Evolutionary conservation across 495 filamentous ascomycete species (phyloP).

Genomic region (Penicillium psychrofluorescens): DNA sequence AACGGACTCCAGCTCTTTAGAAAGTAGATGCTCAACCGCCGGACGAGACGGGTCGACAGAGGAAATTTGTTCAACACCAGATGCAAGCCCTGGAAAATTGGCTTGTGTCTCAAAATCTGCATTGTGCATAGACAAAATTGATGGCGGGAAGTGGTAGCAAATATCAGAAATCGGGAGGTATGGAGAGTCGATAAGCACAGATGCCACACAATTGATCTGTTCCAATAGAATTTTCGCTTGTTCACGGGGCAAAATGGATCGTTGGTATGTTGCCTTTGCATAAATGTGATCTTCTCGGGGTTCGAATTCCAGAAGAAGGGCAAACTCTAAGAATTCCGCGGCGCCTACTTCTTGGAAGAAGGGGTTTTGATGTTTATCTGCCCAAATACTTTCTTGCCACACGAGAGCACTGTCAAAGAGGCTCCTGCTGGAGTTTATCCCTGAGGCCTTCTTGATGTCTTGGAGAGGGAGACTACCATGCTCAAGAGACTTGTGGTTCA

Average conservation of each 20-base stretch:
- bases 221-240: slow-evolving; percentile 48
- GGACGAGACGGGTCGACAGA: slow-evolving; percentile 36
- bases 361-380: slow-evolving; percentile 13
- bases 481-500: slow-evolving; percentile 52
- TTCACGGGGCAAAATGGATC: slow-evolving; percentile 33
- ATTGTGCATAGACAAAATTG: slow-evolving; percentile 52
- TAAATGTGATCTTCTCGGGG: slow-evolving; percentile 37
- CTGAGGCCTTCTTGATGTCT: slow-evolving; percentile 55
- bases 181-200: slow-evolving; percentile 35
- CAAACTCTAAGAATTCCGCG: slow-evolving; percentile 64
- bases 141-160: slow-evolving; percentile 15
- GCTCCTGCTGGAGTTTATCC: slow-evolving; percentile 33
- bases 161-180: slow-evolving; percentile 25
- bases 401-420: slow-evolving; percentile 68
- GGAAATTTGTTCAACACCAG: slow-evolving; percentile 47
- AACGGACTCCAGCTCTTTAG: slow-evolving; percentile 20
- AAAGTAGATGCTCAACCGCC: slow-evolving; percentile 54
- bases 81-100: slow-evolving; percentile 29
- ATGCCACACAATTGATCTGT: slow-evolving; percentile 48
- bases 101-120: slow-evolving; percentile 8
- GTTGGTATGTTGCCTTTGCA: slow-evolving; percentile 45
- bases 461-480: slow-evolving; percentile 52
- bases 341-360: slow-evolving; percentile 43
- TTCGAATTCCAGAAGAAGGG: slow-evolving; percentile 63
- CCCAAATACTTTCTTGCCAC: slow-evolving; percentile 64